Conservation (phyloP, 192 early-diverging fungal genomes). For the Cladochytrium replicatum region DNA sequence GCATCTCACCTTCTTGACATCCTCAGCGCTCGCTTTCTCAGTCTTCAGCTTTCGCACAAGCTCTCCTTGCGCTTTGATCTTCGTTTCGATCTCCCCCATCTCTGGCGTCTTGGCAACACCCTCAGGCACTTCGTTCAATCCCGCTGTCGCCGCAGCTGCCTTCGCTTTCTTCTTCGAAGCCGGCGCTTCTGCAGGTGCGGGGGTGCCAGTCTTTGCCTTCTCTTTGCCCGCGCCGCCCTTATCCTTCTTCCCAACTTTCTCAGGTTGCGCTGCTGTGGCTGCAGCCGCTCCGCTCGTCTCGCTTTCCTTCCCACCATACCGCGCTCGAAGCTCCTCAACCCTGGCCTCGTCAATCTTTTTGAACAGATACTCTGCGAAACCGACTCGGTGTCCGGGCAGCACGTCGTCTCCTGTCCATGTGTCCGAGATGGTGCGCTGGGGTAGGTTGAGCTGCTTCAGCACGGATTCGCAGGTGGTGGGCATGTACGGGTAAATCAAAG, state of each 20-base stretch:
- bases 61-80: slow-evolving; percentile 44
- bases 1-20: too few relatives aligned
- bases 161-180: too few relatives aligned
- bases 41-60: slow-evolving; percentile 48
- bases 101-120: slow-evolving; percentile 35
- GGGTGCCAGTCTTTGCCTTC: too few relatives aligned
- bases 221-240: slow-evolving; percentile 28
- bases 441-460: slow-evolving; percentile 72
- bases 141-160: slow-evolving; percentile 18
- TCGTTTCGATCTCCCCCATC: slow-evolving; percentile 41
- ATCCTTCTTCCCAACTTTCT: slow-evolving; percentile 7
- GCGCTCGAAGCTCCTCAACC: slow-evolving; percentile 63
- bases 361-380: slow-evolving; percentile 87
- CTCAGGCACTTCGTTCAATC: slow-evolving; percentile 23
- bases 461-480: slow-evolving; percentile 75
- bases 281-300: slow-evolving; percentile 5
- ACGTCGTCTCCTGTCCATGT: slow-evolving; percentile 61
- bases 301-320: slow-evolving; percentile 59
- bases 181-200: too few relatives aligned
- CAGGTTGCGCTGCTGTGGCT: slow-evolving; percentile 3
- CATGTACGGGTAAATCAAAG: slow-evolving; percentile 86
- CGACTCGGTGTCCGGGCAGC: slow-evolving; percentile 66
- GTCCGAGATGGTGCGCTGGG: slow-evolving; percentile 66
- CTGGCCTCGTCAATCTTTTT: slow-evolving; percentile 75
- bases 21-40: slow-evolving; percentile 39